Evolutionary conservation across 75 land plant genomes (phyloP).

Genomic region (Pinus albicaulis): DNA sequence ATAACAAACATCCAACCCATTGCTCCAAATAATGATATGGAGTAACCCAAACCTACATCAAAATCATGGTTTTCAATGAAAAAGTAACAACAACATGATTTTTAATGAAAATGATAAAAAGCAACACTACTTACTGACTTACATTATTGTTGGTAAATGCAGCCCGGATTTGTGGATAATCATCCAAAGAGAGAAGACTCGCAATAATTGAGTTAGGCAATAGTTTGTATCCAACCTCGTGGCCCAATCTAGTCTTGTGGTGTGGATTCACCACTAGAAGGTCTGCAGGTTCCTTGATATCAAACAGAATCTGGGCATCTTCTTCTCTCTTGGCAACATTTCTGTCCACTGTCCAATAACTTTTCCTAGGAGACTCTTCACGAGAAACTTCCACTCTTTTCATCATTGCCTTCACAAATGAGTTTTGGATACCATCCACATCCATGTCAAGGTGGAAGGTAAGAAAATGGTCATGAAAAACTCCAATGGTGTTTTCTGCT

Average conservation of each 20-base stretch:
- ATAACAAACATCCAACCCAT: slow-evolving; percentile 71
- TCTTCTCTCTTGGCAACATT: slow-evolving; percentile 50
- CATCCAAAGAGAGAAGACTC: slow-evolving; percentile 25
- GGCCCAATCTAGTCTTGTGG: slow-evolving; percentile 54
- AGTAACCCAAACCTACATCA: slow-evolving; percentile 51
- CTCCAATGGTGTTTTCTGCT: slow-evolving; percentile 50
- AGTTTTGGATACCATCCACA: slow-evolving; percentile 57
- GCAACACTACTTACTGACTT: no score
- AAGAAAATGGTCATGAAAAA: slow-evolving; percentile 65
- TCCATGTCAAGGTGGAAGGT: slow-evolving; percentile 68
- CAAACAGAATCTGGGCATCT: slow-evolving; percentile 40
- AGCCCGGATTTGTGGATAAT: slow-evolving; percentile 47
- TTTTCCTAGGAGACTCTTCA: slow-evolving; percentile 38
- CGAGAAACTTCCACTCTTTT: slow-evolving; percentile 15
- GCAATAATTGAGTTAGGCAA: slow-evolving; percentile 17
- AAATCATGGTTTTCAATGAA: not conserved
- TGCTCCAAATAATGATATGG: slow-evolving; percentile 41
- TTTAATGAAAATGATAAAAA: not conserved
- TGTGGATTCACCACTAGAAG: slow-evolving; percentile 41
- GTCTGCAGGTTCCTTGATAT: slow-evolving; percentile 41
- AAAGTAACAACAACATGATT: not conserved
- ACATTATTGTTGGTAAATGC: slow-evolving; percentile 35
- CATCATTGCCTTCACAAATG: slow-evolving; percentile 52
- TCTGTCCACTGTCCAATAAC: slow-evolving; percentile 56
- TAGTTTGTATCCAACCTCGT: slow-evolving; percentile 46